A percentile compares a stretch with the other conserved stretches of the same genome.
These are phyloP conservation scores for Tagetes erecta DNA, from an alignment of 129 eudicot genomes.

Conservation along the genomic window DNA sequence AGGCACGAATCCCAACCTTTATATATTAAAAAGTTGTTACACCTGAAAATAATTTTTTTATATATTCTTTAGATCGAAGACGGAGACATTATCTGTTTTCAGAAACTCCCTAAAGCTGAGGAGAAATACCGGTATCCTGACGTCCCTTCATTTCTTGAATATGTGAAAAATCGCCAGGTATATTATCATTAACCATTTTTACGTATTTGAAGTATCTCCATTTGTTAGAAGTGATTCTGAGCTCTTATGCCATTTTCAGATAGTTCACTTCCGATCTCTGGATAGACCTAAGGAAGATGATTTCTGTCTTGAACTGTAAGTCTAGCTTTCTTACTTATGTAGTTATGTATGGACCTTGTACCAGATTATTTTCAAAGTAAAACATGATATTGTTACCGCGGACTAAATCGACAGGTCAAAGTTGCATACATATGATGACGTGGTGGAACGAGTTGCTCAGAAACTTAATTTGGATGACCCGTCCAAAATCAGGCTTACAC, in stretches of 20 bases:
- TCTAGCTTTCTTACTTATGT: neutral
- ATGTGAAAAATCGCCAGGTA: conserved; percentile 87
- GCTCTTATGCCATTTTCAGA: conserved; percentile 37
- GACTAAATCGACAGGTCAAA: conserved; percentile 53
- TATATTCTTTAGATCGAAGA: conserved; percentile 62
- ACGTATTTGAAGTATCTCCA: neutral
- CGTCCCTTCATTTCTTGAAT: conserved; percentile 82
- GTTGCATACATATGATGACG: conserved; percentile 83
- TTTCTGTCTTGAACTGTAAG: conserved; percentile 87
- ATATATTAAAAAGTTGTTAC: conserved; percentile 3
- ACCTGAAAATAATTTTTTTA: neutral
- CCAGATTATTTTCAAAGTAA: neutral
- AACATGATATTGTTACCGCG: conserved; percentile 4
- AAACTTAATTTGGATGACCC: conserved; percentile 77
- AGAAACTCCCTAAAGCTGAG: conserved; percentile 55
- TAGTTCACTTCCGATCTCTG: conserved; percentile 77
- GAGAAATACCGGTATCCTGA: conserved; percentile 61
- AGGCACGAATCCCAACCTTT: conserved; percentile 48
- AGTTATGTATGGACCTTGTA: conserved; percentile 12
- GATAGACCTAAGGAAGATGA: conserved; percentile 95
- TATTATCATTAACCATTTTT: neutral
- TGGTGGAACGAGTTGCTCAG: conserved; percentile 79
- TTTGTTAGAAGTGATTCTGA: neutral
- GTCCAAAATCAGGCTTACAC: conserved; percentile 88
- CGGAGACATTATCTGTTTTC: conserved; percentile 95